These are phyloP conservation scores for Colletotrichum musicola DNA, from an alignment of 2,329 filamentous ascomycete species.

Conservation along the genomic window DNA sequence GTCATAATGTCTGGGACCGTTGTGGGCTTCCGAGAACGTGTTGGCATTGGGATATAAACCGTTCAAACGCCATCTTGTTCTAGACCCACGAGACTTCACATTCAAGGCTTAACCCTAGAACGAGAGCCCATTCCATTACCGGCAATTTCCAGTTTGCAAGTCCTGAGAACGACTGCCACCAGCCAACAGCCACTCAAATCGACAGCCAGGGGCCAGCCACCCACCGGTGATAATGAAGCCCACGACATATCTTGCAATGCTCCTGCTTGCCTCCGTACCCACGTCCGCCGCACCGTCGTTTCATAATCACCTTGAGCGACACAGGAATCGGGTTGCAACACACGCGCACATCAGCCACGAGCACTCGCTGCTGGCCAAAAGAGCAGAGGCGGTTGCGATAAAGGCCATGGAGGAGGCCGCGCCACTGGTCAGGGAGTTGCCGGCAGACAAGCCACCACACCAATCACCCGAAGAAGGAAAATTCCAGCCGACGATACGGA, in stretches of 20 bases:
- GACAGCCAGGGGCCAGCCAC: neutral
- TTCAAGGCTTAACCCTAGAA: neutral
- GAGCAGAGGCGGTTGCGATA: neutral
- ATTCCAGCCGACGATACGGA: neutral
- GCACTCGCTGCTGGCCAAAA: slow-evolving; percentile 2
- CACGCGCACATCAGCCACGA: slow-evolving; percentile 29
- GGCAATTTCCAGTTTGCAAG: neutral
- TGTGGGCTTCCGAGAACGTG: slow-evolving; percentile 2
- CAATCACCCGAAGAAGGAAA: slow-evolving; percentile 1
- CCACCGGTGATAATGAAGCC: slow-evolving; percentile 25
- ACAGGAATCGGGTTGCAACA: slow-evolving; percentile 29
- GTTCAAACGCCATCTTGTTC: slow-evolving; percentile 16
- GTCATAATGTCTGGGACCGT: slow-evolving; percentile 19
- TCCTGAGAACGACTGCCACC: neutral
- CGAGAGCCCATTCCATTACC: neutral
- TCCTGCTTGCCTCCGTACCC: slow-evolving; percentile 25
- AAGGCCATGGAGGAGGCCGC: neutral
- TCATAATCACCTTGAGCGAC: slow-evolving; percentile 34
- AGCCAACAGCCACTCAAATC: neutral
- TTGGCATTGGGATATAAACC: slow-evolving; percentile 20
- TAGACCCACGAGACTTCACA: slow-evolving; percentile 1
- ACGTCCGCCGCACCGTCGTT: slow-evolving; percentile 26
- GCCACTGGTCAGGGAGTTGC: neutral
- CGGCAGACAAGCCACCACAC: neutral
- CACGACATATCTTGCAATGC: slow-evolving; percentile 17